Conservation (phyloP, 108 stramenopile species). For the Asterionellopsis glacialis region DNA sequence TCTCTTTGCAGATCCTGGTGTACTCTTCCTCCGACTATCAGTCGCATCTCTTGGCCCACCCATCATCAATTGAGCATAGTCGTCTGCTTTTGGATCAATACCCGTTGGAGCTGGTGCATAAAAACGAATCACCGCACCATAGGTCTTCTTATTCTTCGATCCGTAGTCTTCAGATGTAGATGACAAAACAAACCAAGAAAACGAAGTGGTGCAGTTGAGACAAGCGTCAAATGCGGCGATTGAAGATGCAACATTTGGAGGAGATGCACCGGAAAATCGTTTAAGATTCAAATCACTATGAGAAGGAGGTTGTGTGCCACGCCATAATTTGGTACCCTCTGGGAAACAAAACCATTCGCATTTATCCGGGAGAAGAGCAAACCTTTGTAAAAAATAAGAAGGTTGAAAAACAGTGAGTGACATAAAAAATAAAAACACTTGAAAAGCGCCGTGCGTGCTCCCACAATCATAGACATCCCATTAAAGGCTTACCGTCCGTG, state of each 20-base stretch:
- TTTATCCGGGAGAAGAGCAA: constrained; percentile 57
- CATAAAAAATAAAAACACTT: too few relatives aligned
- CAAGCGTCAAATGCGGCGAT: constrained; percentile 73
- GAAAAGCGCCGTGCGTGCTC: too few relatives aligned
- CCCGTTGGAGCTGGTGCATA: constrained; percentile 78
- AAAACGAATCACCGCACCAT: constrained; percentile 78
- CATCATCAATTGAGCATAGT: constrained; percentile 59
- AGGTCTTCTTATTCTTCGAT: constrained; percentile 67
- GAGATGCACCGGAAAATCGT: constrained; percentile 63
- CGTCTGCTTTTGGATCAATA: constrained; percentile 75
- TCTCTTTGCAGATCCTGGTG: constrained; percentile 15
- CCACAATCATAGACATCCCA: too few relatives aligned
- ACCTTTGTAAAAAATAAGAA: not conserved
- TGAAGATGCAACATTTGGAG: constrained; percentile 41
- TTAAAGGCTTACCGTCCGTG: constrained; percentile 21
- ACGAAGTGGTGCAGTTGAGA: constrained; percentile 74
- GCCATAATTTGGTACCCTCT: constrained; percentile 77
- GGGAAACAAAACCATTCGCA: constrained; percentile 88
- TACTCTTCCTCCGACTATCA: constrained; percentile 1
- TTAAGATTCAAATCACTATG: constrained; percentile 60
- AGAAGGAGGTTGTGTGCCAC: constrained; percentile 67
- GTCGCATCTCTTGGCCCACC: not conserved
- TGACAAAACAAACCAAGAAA: constrained; percentile 82
- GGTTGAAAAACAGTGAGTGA: not conserved
- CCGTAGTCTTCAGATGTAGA: constrained; percentile 83